Conservation (phyloP, 139 green algal species). For the Desmodesmus armatus region DNA sequence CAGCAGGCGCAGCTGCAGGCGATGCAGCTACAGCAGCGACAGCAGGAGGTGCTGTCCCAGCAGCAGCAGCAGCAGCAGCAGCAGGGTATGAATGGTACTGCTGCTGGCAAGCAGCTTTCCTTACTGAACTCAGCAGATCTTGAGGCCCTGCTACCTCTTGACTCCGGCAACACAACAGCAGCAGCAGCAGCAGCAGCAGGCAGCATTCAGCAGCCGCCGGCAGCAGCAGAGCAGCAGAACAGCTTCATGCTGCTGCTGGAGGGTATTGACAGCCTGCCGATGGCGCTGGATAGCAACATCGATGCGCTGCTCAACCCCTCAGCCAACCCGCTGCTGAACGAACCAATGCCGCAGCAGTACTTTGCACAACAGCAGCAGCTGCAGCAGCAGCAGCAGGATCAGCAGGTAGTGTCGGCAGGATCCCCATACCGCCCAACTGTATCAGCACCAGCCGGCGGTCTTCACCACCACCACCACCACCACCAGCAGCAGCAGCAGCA, state of each 20-base stretch:
- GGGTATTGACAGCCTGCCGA: background rate
- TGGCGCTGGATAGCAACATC: background rate
- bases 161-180: background rate
- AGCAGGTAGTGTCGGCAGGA: background rate
- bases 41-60: conserved; percentile 5
- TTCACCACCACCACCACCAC: background rate
- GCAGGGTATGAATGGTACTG: background rate
- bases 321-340: background rate
- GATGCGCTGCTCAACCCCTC: background rate
- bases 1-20: background rate
- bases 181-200: conserved; percentile 9
- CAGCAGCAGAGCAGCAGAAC: background rate
- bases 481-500: conserved; percentile 17
- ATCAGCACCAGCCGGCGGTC: background rate
- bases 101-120: background rate
- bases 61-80: conserved; percentile 15
- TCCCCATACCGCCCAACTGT: background rate
- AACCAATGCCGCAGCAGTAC: background rate
- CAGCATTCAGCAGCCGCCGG: background rate
- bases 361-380: background rate
- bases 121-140: conserved; percentile 1
- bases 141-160: background rate
- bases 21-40: background rate
- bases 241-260: background rate
- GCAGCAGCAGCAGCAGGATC: conserved; percentile 5